A percentile compares a stretch with the other conserved stretches of the same genome.
phyloP scores from a whole-genome alignment of 176 grass and related monocot genomes.

The Cenchrus americanus region DNA sequence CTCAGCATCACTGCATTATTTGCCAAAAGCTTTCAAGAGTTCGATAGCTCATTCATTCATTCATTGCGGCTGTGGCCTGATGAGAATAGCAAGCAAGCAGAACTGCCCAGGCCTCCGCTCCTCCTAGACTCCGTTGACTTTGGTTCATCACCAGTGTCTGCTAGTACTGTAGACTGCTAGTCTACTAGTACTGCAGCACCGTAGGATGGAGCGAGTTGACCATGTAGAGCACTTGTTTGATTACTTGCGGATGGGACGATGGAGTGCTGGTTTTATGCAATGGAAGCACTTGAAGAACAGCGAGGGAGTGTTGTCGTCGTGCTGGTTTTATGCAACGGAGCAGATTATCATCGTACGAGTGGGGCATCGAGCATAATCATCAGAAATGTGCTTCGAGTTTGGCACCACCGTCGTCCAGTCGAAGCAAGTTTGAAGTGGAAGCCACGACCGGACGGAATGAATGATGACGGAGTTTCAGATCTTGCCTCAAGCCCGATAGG shows the following conservation, averaged over 20 bases:
- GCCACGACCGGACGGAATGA: neutral
- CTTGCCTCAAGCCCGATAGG: neutral
- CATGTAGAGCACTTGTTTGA: neutral
- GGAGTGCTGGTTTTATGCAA: too few species aligned
- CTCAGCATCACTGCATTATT: neutral
- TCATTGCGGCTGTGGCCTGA: neutral
- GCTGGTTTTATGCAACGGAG: neutral
- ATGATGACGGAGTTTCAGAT: slow-evolving; percentile 14
- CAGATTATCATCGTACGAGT: neutral
- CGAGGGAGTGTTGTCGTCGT: neutral
- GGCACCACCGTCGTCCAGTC: neutral
- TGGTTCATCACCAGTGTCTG: too few species aligned
- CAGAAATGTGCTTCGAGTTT: too few species aligned
- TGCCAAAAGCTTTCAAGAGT: too few species aligned
- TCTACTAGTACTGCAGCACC: too few species aligned
- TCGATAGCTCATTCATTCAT: too few species aligned
- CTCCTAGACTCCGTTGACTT: neutral
- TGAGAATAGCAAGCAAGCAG: neutral
- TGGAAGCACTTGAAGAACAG: too few species aligned
- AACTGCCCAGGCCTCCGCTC: too few species aligned
- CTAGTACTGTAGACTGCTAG: too few species aligned
- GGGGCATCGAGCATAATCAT: neutral
- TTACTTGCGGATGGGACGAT: too few species aligned
- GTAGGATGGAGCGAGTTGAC: neutral
- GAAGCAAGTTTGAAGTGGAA: slow-evolving; percentile 2